Evolutionary conservation across 192 early-diverging fungal genomes (phyloP), one percentile per base, ranked within the genome.

Genomic region (Anaeromyces robustus): DNA sequence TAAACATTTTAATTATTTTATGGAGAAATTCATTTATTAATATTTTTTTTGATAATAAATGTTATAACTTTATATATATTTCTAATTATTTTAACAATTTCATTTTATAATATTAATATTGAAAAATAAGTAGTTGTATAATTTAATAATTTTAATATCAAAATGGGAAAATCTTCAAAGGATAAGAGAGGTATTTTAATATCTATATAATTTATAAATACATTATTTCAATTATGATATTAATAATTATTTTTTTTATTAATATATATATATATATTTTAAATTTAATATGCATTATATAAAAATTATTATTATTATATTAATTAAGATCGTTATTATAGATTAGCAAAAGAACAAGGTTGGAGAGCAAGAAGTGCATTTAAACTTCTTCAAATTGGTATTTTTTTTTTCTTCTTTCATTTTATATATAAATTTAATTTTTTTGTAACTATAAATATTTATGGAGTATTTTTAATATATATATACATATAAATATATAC

Each of bases 311-410:
- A 7, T 26, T 68, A 11, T 26, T 68, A 4, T n/a, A 68, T n/a
- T 2, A 22, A 7, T 22, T 68, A 11, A 68, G 52, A 68, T 68
- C 52, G 52, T 68, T 68, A 68, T 9, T 68, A 68, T 68, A 68
- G 52, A 68, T 68, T 68, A 68, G 52, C 52, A 31, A 77, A 80
- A 78, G 30, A 79, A 31, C 30, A 78, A 79, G 30, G 30, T 31
- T 99, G 95, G 96, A 88, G 97, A 41, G 97, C 97, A 16, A 89
- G 97, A 79, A 94, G 93, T 84, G 97, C 98, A 5, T 99, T 97
- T 89, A 99, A 99, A 86, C 88, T 99, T 78, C 88, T 98, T 59
- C 97, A 99, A 81, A 87, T 99, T 78, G 94, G 87, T 88, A 79
- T 11, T 77, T 81, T 0, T 30, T 85, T 22, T 22, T 32, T 16